Percentiles rank a stretch among this genome's conserved stretches.
Conservation (phyloP, 306 rosid species). For the Senna tora region DNA sequence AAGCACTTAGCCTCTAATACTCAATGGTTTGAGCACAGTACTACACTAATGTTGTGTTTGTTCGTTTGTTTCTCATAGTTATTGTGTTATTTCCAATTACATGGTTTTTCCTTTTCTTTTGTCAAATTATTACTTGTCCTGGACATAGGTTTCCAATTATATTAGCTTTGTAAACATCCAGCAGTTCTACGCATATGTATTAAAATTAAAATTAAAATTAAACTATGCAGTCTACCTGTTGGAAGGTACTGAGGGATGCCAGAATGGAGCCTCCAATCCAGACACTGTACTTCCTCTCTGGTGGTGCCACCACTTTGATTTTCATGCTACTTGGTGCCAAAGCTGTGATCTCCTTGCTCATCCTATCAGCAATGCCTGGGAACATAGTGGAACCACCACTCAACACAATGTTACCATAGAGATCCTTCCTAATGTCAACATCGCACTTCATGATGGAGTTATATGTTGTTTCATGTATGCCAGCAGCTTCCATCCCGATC, state of each 20-base stretch:
- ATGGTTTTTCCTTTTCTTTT: neutral
- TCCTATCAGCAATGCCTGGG: conserved; percentile 97
- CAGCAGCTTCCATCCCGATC: conserved; percentile 96
- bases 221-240: conserved; percentile 64
- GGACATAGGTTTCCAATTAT: neutral
- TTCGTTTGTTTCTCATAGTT: conserved; percentile 30
- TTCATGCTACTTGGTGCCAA: conserved; percentile 98
- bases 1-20: neutral
- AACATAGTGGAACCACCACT: conserved; percentile 97
- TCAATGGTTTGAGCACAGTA: neutral
- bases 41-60: neutral
- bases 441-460: conserved; percentile 99
- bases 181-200: neutral
- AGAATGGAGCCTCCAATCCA: conserved; percentile 98
- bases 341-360: conserved; percentile 97
- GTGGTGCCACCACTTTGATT: conserved; percentile 95
- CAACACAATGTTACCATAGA: conserved; percentile 90
- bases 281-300: conserved; percentile 96
- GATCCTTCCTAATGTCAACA: conserved; percentile 95
- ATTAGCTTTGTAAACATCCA: conserved; percentile 7
- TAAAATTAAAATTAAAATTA: neutral
- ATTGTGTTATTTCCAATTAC: neutral
- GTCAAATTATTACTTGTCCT: conserved; percentile 5
- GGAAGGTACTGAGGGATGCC: conserved; percentile 99
- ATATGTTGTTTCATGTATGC: conserved; percentile 95